These are phyloP conservation scores for Phytopythium mirpurense DNA, from an alignment of 352 stramenopile species.

Conservation along the genomic window DNA sequence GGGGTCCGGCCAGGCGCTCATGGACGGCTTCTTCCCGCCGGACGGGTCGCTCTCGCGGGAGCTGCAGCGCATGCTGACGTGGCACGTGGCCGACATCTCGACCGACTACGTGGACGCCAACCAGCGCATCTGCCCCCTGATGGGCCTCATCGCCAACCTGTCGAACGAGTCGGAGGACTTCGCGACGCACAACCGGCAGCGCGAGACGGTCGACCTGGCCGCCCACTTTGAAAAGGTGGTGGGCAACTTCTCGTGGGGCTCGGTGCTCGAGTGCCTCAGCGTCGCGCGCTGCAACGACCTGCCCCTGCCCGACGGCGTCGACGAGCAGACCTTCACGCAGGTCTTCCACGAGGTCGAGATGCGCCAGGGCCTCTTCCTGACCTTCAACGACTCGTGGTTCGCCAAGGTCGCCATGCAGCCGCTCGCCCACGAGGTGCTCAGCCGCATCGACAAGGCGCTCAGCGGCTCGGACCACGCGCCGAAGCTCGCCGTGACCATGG, in stretches of 20 bases:
- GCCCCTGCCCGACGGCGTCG: conserved; percentile 47
- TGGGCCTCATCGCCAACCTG: conserved; percentile 61
- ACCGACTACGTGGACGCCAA: conserved; percentile 79
- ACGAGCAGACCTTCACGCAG: conserved; percentile 70
- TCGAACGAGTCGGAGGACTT: conserved; percentile 55
- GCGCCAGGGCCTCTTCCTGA: conserved; percentile 53
- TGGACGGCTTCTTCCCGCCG: conserved; percentile 74
- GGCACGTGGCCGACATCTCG: conserved; percentile 71
- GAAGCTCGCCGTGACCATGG: conserved; percentile 76
- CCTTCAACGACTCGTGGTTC: conserved; percentile 79
- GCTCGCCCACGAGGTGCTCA: conserved; percentile 69
- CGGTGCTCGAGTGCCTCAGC: conserved; percentile 78
- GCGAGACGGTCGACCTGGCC: conserved; percentile 40
- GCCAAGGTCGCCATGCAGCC: conserved; percentile 83
- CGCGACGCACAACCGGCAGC: conserved; percentile 37
- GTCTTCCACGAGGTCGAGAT: conserved; percentile 76
- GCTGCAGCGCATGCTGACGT: conserved; percentile 65
- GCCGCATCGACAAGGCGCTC: conserved; percentile 42
- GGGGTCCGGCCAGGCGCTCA: conserved; percentile 73
- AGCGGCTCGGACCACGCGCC: conserved; percentile 28
- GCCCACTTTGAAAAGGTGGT: conserved; percentile 58
- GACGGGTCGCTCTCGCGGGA: conserved; percentile 36
- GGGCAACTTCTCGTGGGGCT: conserved; percentile 77
- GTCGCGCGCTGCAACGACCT: conserved; percentile 78
- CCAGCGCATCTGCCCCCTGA: conserved; percentile 72